Percentiles rank a stretch among this genome's conserved stretches.
These are phyloP conservation scores for Hypoxylon fuscum DNA, from an alignment of 495 filamentous ascomycete species.

Conservation along the genomic window DNA sequence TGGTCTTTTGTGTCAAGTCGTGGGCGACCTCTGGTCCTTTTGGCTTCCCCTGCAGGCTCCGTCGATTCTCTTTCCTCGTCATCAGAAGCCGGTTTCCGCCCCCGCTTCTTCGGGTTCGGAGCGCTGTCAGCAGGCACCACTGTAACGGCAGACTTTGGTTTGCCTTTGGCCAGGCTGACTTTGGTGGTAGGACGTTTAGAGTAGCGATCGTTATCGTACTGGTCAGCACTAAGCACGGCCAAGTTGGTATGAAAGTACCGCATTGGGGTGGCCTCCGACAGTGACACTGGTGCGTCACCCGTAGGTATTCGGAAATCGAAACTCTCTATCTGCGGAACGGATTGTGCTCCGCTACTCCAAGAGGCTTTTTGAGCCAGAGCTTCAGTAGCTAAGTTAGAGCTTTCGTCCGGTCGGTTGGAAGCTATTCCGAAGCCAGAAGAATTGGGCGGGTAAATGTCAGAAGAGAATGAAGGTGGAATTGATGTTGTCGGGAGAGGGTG, in stretches of 20 bases:
- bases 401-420: slow-evolving; percentile 4
- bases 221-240: slow-evolving; percentile 59
- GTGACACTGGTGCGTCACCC: slow-evolving; percentile 3
- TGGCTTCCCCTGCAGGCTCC: slow-evolving; percentile 55
- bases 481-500: slow-evolving; percentile 18
- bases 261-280: slow-evolving; percentile 41
- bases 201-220: slow-evolving; percentile 50
- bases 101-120: slow-evolving; percentile 37
- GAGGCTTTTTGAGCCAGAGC: slow-evolving; percentile 12
- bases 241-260: slow-evolving; percentile 48
- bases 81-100: slow-evolving; percentile 38
- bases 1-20: slow-evolving; percentile 76
- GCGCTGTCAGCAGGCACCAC: slow-evolving; percentile 7
- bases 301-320: slow-evolving; percentile 17
- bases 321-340: slow-evolving; percentile 6
- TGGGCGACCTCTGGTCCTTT: slow-evolving; percentile 69
- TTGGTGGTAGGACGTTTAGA: slow-evolving; percentile 16
- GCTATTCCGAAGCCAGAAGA: slow-evolving; percentile 4
- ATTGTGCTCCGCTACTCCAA: slow-evolving; percentile 22
- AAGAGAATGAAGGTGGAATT: slow-evolving; percentile 13
- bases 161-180: slow-evolving; percentile 29
- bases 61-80: slow-evolving; percentile 10
- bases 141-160: slow-evolving; percentile 21
- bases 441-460: slow-evolving; percentile 8
- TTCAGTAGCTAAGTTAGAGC: slow-evolving; percentile 8